phyloP scores from a whole-genome alignment of 257 asterid genomes.

The Verbascum thapsus region DNA sequence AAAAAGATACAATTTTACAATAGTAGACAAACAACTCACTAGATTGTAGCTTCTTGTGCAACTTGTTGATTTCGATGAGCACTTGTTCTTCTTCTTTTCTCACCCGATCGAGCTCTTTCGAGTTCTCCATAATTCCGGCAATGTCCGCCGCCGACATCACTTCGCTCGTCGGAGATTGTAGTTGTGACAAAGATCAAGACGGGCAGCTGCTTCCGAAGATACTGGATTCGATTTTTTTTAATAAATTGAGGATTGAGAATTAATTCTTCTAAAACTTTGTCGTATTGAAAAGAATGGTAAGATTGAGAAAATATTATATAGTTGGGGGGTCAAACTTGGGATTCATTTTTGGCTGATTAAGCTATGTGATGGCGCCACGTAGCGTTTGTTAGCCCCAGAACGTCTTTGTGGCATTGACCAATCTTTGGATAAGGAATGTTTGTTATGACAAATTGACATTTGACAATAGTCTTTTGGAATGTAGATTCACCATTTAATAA shows the following conservation, averaged over 20 bases:
- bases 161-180: conserved; percentile 37
- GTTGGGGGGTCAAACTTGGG: conserved; percentile 38
- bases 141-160: conserved; percentile 80
- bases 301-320: no score
- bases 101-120: conserved; percentile 91
- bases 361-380: conserved; percentile 40
- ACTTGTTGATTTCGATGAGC: conserved; percentile 80
- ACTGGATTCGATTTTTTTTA: no score
- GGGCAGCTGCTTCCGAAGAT: conserved; percentile 27
- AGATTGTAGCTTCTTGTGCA: conserved; percentile 89
- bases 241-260: no score
- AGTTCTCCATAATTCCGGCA: conserved; percentile 68
- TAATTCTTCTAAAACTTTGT: no score
- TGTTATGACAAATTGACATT: no score
- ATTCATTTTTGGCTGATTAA: no score
- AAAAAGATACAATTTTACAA: not conserved
- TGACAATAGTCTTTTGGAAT: no score
- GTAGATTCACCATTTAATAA: no score
- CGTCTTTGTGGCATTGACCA: conserved; percentile 14
- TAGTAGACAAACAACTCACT: no score
- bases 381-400: conserved; percentile 17
- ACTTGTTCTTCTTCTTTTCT: conserved; percentile 83
- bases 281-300: no score
- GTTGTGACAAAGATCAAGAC: conserved; percentile 25
- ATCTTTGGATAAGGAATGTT: not conserved